Base-by-base conservation (phyloP, 2,329 filamentous ascomycete genomes). In the Exophiala aquamarina region DNA sequence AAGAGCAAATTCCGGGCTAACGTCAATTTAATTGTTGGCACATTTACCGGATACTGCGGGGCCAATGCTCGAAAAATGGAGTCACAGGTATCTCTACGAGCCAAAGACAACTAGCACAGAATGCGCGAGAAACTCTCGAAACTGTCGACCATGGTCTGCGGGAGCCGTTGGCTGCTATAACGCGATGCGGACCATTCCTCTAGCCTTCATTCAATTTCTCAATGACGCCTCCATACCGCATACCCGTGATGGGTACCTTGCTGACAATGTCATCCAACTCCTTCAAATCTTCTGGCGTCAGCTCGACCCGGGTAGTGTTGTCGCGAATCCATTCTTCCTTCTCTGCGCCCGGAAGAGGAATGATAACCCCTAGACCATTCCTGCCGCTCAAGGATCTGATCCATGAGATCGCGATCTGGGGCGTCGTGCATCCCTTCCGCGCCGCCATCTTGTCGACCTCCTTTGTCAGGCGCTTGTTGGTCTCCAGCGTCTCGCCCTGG, bases 381-480 rank as follows among this genome's bases (percentile, higher is more conserved):
- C 26, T 17, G 18, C 44, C 23, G 41, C 67, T 70, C 47, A 71
- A 63, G 1, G 66, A 66, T 28, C 62, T 63, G 11, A 77, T 62
- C 76, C 76, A 78, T n/a, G 65, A 68, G 21, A 78, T 59, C 2
- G 70, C 75, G 19, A 78, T 61, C 59, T 78, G 75, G 6, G 68
- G 63, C 1, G 70, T 63, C 3, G 68, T 63, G 17, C 65, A 58
- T 4, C 65, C 66, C 55, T 76, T 76, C 44, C 64, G 65, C 47
- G 62, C 45, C 1, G 73, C 75, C 36, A 78, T 55, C 11, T 63
- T 61, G 41, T 70, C 64, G 9, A 77, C 58, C 46, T 70, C 65
- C 3, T 70, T 57, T 8, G 77, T 68, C 4, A 78, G 66, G 57
- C 73, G 64, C 10, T 74, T 56, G 57, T 79, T 79, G 45, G 72